Evolutionary conservation across 768 basidiomycete species (phyloP).

Genomic region (Candolleomyces efflorescens): DNA sequence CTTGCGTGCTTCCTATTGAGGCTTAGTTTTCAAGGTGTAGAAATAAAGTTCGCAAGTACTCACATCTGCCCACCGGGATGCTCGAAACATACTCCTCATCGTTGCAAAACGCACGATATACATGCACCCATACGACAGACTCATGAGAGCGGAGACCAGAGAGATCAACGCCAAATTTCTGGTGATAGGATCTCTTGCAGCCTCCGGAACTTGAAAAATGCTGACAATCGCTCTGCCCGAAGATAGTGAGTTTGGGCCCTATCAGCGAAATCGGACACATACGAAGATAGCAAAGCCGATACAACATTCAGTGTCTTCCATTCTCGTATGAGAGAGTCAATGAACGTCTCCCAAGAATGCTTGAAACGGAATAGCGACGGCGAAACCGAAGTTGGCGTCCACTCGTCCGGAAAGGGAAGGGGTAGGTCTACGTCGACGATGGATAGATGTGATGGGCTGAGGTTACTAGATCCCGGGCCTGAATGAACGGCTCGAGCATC

Average conservation of each 20-base stretch:
- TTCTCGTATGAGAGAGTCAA: conserved; percentile 63
- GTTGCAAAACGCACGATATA: conserved; percentile 69
- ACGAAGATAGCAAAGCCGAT: conserved; percentile 56
- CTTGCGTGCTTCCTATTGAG: conserved; percentile 50
- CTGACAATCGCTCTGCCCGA: conserved; percentile 58
- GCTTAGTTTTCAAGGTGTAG: neutral
- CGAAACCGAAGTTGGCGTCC: conserved; percentile 50
- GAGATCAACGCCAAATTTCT: conserved; percentile 62
- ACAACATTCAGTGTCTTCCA: conserved; percentile 77
- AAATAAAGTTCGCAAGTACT: conserved; percentile 1
- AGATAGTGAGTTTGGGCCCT: neutral
- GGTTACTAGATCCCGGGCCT: neutral
- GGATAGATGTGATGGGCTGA: conserved; percentile 5
- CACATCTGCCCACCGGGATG: conserved; percentile 71
- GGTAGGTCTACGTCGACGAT: conserved; percentile 17
- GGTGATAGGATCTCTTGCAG: conserved; percentile 55
- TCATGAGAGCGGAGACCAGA: conserved; percentile 63
- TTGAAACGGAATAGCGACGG: conserved; percentile 65
- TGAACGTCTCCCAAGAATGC: conserved; percentile 65
- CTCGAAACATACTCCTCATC: conserved; percentile 70
- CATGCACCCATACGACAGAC: conserved; percentile 67
- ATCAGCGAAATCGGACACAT: conserved; percentile 9
- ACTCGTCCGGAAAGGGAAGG: conserved; percentile 51
- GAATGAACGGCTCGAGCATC: neutral
- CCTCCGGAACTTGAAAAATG: conserved; percentile 55